Evolutionary conservation across 1,139 yeast species (phyloP), one percentile per base, ranked within the genome.

Genomic region (Yamadazyma atlantica): DNA sequence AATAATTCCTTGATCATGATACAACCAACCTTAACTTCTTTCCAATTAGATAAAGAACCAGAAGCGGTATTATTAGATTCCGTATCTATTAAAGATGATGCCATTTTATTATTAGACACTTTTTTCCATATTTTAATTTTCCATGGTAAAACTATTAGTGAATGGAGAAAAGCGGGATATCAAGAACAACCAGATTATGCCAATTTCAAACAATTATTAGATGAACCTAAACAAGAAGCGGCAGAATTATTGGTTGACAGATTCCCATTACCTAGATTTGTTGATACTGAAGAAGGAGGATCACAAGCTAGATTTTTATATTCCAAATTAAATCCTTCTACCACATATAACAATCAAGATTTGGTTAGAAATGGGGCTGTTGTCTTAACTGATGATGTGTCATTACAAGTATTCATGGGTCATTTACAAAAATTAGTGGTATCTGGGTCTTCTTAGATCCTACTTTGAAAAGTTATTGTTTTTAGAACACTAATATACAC

Each of bases 261-360:
- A 62, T 92, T 88, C 80, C 47, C 47, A 30, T 39, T 43, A 25
- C 47, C 47, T 13, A 37, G 47, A 40, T 43, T 54, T 34, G 88
- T 90, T 51, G 96, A 90, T 53, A 89, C 97, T 39, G 97, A 90
- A 59, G 96, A 89, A 53, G 97, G 97, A 55, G 97, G 96, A 37
- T 89, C 97, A 21, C 98, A 92, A 69, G 97, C 97, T 2, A 83
- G 98, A 69, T 92, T 92, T 75, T 76, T 92, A 65, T 80, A 88
- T 59, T 87, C 97, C 35, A 90, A 88, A 67, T 80, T 92, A 62
- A 92, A 92, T 62, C 97, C 98, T 34, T 84, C 96, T 35, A 87
- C 87, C 46, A 84, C 92, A 31, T 86, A 85, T 62, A 82, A 78
- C 55, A 73, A 73, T 42, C 69, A 75, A 46, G 84, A 79, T 50